Percentiles rank a stretch among this genome's conserved stretches.
These are phyloP conservation scores for Ophiorrhiza pumila DNA, from an alignment of 257 asterid genomes.

Conservation along the genomic window DNA sequence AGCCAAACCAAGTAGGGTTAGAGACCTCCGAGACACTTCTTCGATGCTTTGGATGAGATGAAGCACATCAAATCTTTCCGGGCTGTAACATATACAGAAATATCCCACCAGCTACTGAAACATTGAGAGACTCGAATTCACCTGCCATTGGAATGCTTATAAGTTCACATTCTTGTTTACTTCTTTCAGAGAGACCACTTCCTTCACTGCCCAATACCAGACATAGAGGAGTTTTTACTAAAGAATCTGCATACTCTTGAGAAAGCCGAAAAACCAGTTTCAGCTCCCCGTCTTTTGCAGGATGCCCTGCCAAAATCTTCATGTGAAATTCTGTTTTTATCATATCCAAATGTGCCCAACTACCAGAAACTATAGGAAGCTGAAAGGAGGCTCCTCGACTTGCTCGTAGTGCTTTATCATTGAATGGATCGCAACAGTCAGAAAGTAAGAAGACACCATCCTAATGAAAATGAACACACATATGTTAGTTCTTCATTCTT, in stretches of 20 bases:
- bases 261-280: conserved; percentile 43
- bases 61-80: conserved; percentile 13
- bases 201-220: conserved; percentile 94
- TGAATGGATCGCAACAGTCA: conserved; percentile 98
- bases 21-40: neutral
- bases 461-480: conserved; percentile 32
- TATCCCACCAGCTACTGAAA: conserved; percentile 97
- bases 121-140: conserved; percentile 83
- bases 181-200: conserved; percentile 60
- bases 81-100: conserved; percentile 83
- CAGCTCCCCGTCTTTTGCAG: conserved; percentile 32
- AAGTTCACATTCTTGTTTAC: conserved; percentile 61
- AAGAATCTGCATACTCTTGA: conserved; percentile 47
- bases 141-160: conserved; percentile 85
- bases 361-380: conserved; percentile 76
- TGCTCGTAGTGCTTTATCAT: conserved; percentile 89
- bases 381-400: conserved; percentile 93
- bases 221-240: conserved; percentile 52
- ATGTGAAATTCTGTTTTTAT: conserved; percentile 42
- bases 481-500: neutral
- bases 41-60: neutral
- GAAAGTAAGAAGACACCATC: conserved; percentile 80
- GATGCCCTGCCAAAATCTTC: conserved; percentile 87
- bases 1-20: neutral
- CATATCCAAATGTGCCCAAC: conserved; percentile 49